These are phyloP conservation scores for Seiridium cupressi DNA, from an alignment of 2,329 filamentous ascomycete species.

Conservation along the genomic window DNA sequence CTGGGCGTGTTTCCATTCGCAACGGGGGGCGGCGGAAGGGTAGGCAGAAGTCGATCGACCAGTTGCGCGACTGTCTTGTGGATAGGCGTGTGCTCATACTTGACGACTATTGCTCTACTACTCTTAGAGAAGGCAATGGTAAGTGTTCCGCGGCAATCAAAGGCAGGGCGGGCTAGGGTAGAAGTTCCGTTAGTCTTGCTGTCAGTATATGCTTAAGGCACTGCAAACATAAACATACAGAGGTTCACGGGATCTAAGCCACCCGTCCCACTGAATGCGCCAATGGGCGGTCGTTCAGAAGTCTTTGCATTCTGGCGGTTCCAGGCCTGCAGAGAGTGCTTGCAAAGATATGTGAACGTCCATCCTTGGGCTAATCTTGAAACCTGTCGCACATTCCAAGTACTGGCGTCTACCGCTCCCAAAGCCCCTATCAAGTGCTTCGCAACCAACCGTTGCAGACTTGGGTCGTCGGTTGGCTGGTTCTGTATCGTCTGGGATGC, in stretches of 20 bases:
- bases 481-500: constrained; percentile 45
- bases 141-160: constrained; percentile 55
- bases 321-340: constrained; percentile 51
- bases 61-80: constrained; percentile 55
- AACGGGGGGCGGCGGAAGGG: constrained; percentile 32
- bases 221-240: constrained; percentile 30
- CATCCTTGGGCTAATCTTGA: constrained; percentile 47
- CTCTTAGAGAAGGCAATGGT: constrained; percentile 48
- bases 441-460: constrained; percentile 47
- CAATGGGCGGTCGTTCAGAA: constrained; percentile 38
- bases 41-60: constrained; percentile 43
- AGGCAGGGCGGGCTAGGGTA: constrained; percentile 50
- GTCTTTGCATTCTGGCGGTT: constrained; percentile 42
- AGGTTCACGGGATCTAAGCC: constrained; percentile 42
- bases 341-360: constrained; percentile 53
- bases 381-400: constrained; percentile 46
- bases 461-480: constrained; percentile 47
- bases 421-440: constrained; percentile 45
- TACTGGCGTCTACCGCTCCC: constrained; percentile 43
- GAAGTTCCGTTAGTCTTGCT: background rate
- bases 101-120: constrained; percentile 46
- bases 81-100: constrained; percentile 56
- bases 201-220: background rate
- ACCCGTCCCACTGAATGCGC: constrained; percentile 47
- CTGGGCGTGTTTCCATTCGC: constrained; percentile 19